These are phyloP conservation scores for Parmelia sp. DNA, from an alignment of 495 filamentous ascomycete species.

Conservation along the genomic window DNA sequence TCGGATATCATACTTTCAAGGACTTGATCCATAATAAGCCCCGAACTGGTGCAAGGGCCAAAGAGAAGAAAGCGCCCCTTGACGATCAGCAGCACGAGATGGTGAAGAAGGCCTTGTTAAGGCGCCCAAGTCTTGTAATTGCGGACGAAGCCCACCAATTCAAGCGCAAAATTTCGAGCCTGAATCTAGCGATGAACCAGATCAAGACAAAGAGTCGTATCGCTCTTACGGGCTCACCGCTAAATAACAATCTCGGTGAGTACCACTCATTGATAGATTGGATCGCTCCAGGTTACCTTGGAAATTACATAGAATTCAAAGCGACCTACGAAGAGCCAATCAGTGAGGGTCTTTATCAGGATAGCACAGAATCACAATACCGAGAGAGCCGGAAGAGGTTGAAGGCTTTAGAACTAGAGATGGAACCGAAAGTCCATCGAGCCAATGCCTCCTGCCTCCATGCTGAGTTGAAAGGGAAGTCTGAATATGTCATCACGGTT, in stretches of 20 bases:
- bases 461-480: conserved; percentile 60
- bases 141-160: conserved; percentile 82
- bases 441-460: conserved; percentile 61
- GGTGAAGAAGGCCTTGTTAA: conserved; percentile 44
- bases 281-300: conserved; percentile 75
- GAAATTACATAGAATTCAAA: conserved; percentile 57
- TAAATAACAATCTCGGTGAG: conserved; percentile 76
- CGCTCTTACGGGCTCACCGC: conserved; percentile 79
- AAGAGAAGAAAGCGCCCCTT: conserved; percentile 26
- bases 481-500: conserved; percentile 73
- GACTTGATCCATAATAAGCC: conserved; percentile 37
- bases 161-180: conserved; percentile 53
- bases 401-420: conserved; percentile 59
- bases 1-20: conserved; percentile 66
- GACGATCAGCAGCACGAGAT: conserved; percentile 33
- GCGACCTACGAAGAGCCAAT: conserved; percentile 67
- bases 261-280: conserved; percentile 85
- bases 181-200: conserved; percentile 45
- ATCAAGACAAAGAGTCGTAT: conserved; percentile 69
- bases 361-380: conserved; percentile 50
- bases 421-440: conserved; percentile 74
- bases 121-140: conserved; percentile 66
- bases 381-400: conserved; percentile 59
- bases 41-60: conserved; percentile 9
- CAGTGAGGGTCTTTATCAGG: conserved; percentile 55